These are phyloP conservation scores for Tetrahymena malaccensis DNA, from an alignment of 73 alveolate genomes.

Conservation along the genomic window DNA sequence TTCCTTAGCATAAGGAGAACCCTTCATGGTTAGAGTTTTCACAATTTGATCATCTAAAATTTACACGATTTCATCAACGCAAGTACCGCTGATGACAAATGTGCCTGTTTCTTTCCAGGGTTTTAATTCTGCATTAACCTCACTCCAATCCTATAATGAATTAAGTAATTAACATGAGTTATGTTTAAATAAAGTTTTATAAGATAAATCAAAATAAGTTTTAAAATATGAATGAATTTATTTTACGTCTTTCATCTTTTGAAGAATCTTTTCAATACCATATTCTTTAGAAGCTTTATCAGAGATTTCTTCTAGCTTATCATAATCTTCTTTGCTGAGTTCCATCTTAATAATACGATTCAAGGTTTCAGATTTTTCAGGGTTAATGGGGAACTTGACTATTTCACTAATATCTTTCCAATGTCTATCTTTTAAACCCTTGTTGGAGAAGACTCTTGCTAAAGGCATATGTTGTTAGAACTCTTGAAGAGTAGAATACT, in stretches of 20 bases:
- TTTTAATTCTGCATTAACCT: slow-evolving; percentile 55
- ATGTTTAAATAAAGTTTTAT: too few species aligned
- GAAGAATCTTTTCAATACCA: slow-evolving; percentile 63
- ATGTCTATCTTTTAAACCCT: slow-evolving; percentile 95
- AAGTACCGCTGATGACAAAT: slow-evolving; percentile 60
- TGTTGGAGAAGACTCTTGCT: slow-evolving; percentile 64
- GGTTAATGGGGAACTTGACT: slow-evolving; percentile 59
- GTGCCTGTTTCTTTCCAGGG: slow-evolving; percentile 69
- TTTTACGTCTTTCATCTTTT: slow-evolving; percentile 54
- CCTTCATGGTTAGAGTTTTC: slow-evolving; percentile 71
- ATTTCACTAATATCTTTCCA: slow-evolving; percentile 82
- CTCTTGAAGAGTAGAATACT: neutral
- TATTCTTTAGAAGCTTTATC: slow-evolving; percentile 78
- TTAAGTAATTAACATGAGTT: too few species aligned
- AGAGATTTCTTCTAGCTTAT: slow-evolving; percentile 62
- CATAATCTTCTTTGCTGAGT: slow-evolving; percentile 26
- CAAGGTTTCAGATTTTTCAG: slow-evolving; percentile 18
- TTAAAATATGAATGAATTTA: too few species aligned
- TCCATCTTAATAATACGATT: slow-evolving; percentile 1
- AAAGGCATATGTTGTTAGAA: slow-evolving; percentile 61
- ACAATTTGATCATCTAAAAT: slow-evolving; percentile 78
- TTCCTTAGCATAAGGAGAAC: slow-evolving; percentile 75
- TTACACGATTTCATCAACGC: slow-evolving; percentile 66
- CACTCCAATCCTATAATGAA: slow-evolving; percentile 54
- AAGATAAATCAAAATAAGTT: too few species aligned